Conservation (phyloP, 805 yeast genomes). For the Yarrowia yakushimensis region DNA sequence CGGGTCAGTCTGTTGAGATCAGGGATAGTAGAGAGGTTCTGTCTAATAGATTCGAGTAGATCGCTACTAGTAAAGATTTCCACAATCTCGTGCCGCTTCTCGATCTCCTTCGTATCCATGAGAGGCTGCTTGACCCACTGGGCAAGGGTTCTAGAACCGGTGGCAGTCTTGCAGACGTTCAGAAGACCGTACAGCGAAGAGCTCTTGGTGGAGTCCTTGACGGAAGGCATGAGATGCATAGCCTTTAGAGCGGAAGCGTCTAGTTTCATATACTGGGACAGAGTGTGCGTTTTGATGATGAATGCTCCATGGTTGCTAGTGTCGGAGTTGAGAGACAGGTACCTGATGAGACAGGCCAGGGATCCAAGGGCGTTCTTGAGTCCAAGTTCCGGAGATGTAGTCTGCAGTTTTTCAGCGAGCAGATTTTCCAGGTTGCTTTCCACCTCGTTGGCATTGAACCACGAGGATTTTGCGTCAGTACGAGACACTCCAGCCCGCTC, state of each 20-base stretch:
- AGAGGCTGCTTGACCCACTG: slow-evolving; percentile 98
- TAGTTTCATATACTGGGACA: slow-evolving; percentile 79
- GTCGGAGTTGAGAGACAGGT: slow-evolving; percentile 61
- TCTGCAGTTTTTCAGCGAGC: slow-evolving; percentile 25
- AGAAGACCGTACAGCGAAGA: slow-evolving; percentile 75
- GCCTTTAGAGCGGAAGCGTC: slow-evolving; percentile 90
- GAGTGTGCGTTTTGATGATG: slow-evolving; percentile 62
- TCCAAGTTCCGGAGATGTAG: slow-evolving; percentile 36
- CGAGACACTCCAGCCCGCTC: slow-evolving; percentile 75
- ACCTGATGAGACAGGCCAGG: slow-evolving; percentile 63
- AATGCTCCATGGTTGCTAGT: slow-evolving; percentile 51
- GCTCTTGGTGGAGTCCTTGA: slow-evolving; percentile 46
- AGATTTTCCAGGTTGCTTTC: slow-evolving; percentile 76
- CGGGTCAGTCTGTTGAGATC: slow-evolving; percentile 75
- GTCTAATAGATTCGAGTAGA: slow-evolving; percentile 61
- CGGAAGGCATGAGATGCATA: slow-evolving; percentile 73
- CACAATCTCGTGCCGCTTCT: slow-evolving; percentile 71
- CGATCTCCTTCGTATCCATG: slow-evolving; percentile 57
- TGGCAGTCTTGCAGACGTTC: slow-evolving; percentile 81
- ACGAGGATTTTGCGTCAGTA: slow-evolving; percentile 54
- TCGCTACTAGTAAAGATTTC: slow-evolving; percentile 49
- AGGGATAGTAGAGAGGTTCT: slow-evolving; percentile 65
- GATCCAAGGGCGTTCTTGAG: slow-evolving; percentile 56
- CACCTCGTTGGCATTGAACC: slow-evolving; percentile 62
- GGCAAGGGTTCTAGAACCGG: slow-evolving; percentile 83